Base-by-base conservation (phyloP, 177 flowering plant genomes). In the Tripterygium wilfordii region DNA sequence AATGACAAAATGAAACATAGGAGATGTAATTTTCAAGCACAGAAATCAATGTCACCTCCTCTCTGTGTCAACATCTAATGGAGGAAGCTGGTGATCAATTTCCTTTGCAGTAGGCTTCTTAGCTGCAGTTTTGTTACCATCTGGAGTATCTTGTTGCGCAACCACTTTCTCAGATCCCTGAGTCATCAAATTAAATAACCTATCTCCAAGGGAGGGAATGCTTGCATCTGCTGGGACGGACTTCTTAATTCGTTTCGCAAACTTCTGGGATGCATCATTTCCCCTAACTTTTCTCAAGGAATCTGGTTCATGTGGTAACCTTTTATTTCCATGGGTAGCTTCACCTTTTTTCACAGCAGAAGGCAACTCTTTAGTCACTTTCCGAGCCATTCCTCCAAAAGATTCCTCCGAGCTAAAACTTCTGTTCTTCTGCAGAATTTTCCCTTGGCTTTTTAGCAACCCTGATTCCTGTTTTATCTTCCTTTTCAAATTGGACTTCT, bases 21-120 rank as follows among this genome's bases (percentile, higher is more conserved):
- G n/a, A n/a, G n/a, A n/a, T n/a, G n/a, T n/a, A n/a, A n/a, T n/a
- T n/a, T n/a, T n/a, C n/a, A n/a, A n/a, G n/a, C n/a, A n/a, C n/a
- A n/a, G n/a, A n/a, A n/a, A n/a, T n/a, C n/a, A 10, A 16, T 3
- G 38, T 53, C 42, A 81, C 96, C 78, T 71, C 36, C 59, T 67
- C 62, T 73, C 62, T 49, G 71, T 24, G 44, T 70, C 79, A 19
- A 48, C 61, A 53, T 85, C 82, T 29, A 69, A 31, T 29, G 36
- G 17, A 44, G 64, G 45, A 6, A 42, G n/a, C 36, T 57, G 47
- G 49, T 26, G 51, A 29, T 35, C 55, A 8, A 55, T 24, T 49
- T 45, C 63, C 53, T 54, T 64, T 25, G 45, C 4, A 8, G 30
- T 12, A 45, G 58, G 30, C 46, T 54, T 52, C n/a, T 37, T 24